Evolutionary conservation across 1,284 basidiomycete species (phyloP).

Genomic region (Pisolithus thermaeus): DNA sequence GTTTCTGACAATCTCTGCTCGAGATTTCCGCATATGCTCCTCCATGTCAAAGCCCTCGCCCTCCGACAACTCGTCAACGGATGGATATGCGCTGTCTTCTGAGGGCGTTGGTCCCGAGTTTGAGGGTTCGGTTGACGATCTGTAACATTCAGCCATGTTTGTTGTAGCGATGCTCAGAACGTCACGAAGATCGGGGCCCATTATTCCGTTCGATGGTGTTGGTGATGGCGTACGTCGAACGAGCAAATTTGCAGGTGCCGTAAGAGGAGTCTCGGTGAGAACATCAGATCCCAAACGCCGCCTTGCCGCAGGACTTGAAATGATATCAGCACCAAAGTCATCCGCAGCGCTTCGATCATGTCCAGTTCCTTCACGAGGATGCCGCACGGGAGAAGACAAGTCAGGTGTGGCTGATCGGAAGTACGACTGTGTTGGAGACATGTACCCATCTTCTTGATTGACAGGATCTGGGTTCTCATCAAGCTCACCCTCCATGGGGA

Average conservation of each 20-base stretch:
- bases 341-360: slow-evolving; percentile 16
- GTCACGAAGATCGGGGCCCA: slow-evolving; percentile 43
- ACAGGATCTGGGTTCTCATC: slow-evolving; percentile 28
- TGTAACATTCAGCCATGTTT: slow-evolving; percentile 34
- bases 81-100: not conserved
- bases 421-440: slow-evolving; percentile 57
- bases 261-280: slow-evolving; percentile 4
- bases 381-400: slow-evolving; percentile 52
- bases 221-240: slow-evolving; percentile 32
- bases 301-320: slow-evolving; percentile 55
- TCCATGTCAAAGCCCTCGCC: slow-evolving; percentile 19
- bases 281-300: slow-evolving; percentile 17
- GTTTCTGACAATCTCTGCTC: slow-evolving; percentile 41
- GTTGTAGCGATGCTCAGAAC: slow-evolving; percentile 38
- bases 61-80: slow-evolving; percentile 4
- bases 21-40: slow-evolving; percentile 23
- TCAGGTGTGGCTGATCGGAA: slow-evolving; percentile 49
- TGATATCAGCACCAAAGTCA: slow-evolving; percentile 50
- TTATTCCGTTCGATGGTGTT: slow-evolving; percentile 10
- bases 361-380: slow-evolving; percentile 12
- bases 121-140: not conserved
- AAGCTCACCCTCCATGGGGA: slow-evolving; percentile 25
- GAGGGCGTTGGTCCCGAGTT: not conserved
- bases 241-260: slow-evolving; percentile 27
- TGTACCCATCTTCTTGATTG: slow-evolving; percentile 72